Percentiles rank a stretch among this genome's conserved stretches.
Evolutionary conservation across 805 yeast genomes (phyloP).

Genomic region (Naumovozyma baii): DNA sequence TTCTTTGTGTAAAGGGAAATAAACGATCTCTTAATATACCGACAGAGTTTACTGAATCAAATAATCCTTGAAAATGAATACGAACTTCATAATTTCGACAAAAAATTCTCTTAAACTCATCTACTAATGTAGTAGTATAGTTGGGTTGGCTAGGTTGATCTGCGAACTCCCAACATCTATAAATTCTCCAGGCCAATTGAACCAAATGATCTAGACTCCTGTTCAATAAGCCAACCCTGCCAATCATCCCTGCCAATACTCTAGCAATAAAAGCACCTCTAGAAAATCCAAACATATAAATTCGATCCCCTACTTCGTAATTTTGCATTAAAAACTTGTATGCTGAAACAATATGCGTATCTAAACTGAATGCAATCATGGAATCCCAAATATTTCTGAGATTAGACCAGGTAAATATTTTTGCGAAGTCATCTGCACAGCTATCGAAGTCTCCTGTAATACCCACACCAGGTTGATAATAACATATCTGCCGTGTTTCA

Average conservation of each 20-base stretch:
- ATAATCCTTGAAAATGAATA: constrained; percentile 54
- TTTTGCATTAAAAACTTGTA: constrained; percentile 42
- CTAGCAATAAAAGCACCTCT: constrained; percentile 62
- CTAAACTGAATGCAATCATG: constrained; percentile 45
- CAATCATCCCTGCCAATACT: constrained; percentile 56
- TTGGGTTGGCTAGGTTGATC: constrained; percentile 45
- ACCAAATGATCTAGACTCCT: constrained; percentile 48
- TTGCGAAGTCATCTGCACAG: constrained; percentile 13
- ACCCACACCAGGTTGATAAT: constrained; percentile 65
- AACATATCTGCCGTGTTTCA: constrained; percentile 39
- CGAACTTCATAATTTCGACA: constrained; percentile 34
- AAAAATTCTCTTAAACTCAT: constrained; percentile 47
- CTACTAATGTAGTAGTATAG: constrained; percentile 37
- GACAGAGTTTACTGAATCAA: constrained; percentile 62
- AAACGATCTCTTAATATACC: constrained; percentile 48
- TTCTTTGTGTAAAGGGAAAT: constrained; percentile 48
- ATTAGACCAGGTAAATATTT: constrained; percentile 11
- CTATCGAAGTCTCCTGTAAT: constrained; percentile 37
- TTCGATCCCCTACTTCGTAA: constrained; percentile 41
- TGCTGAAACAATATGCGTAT: constrained; percentile 48
- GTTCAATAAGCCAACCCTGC: constrained; percentile 49
- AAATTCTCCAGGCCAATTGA: constrained; percentile 53
- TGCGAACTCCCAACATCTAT: constrained; percentile 48
- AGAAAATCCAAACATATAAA: constrained; percentile 50
- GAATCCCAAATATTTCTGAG: constrained; percentile 33